Conservation (phyloP, 345 rosid genomes). For the Clarkia xantiana region DNA sequence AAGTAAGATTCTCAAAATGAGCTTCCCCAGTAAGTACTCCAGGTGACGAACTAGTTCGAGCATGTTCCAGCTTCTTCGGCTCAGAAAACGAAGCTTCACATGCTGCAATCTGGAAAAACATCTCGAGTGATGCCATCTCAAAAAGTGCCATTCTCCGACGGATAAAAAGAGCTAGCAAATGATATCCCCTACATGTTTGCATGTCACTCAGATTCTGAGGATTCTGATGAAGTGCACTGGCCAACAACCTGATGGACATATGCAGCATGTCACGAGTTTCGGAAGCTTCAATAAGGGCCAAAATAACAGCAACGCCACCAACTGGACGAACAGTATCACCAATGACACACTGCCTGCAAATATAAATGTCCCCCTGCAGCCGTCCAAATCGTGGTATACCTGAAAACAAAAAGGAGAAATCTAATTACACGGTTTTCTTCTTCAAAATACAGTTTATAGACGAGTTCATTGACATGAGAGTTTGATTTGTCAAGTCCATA, state of each 20-base stretch:
- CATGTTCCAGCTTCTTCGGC: constrained; percentile 57
- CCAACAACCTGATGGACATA: constrained; percentile 82
- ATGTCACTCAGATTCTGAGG: constrained; percentile 93
- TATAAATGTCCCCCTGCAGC: constrained; percentile 63
- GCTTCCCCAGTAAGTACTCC: constrained; percentile 41
- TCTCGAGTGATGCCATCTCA: constrained; percentile 94
- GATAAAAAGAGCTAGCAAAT: constrained; percentile 85
- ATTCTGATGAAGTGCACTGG: constrained; percentile 89
- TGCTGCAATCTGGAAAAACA: constrained; percentile 95
- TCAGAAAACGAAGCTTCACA: constrained; percentile 98
- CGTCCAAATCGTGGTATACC: constrained; percentile 99
- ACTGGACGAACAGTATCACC: constrained; percentile 83
- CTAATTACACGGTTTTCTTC: too few relatives aligned
- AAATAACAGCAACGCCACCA: constrained; percentile 81
- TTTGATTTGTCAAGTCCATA: constrained; percentile 14
- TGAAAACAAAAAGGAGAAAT: constrained; percentile 9
- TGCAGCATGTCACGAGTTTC: constrained; percentile 94
- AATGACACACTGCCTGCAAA: constrained; percentile 79
- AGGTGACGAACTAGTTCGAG: constrained; percentile 28
- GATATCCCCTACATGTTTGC: constrained; percentile 95
- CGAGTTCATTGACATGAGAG: neutral
- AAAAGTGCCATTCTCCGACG: constrained; percentile 72
- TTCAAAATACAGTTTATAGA: too few relatives aligned
- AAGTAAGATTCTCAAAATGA: constrained; percentile 66
- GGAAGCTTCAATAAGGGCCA: constrained; percentile 91